Conservation (phyloP, 2,329 filamentous ascomycete genomes). For the Diplocarpon mali region DNA sequence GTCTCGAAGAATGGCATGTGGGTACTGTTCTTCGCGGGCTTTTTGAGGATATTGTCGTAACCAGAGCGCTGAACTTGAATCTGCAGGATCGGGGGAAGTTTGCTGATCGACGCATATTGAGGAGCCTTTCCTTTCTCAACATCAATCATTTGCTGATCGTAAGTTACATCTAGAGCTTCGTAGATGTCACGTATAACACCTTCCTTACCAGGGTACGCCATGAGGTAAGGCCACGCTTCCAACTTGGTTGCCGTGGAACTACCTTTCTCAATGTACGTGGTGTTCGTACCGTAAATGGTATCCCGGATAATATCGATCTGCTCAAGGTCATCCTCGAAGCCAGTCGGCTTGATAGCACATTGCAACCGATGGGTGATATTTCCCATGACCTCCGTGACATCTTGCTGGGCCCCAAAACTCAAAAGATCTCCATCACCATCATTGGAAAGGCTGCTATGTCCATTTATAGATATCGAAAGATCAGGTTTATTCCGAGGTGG, state of each 20-base stretch:
- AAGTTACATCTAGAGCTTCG: constrained; percentile 72
- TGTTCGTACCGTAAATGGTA: constrained; percentile 51
- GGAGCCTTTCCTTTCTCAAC: constrained; percentile 48
- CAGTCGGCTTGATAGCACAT: constrained; percentile 68
- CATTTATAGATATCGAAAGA: constrained; percentile 23
- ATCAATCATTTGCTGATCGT: constrained; percentile 67
- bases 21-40: constrained; percentile 61
- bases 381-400: constrained; percentile 91
- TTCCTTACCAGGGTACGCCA: constrained; percentile 42
- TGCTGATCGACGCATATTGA: constrained; percentile 61
- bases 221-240: constrained; percentile 41
- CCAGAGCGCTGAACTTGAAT: constrained; percentile 79
- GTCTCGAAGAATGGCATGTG: constrained; percentile 69
- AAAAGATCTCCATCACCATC: constrained; percentile 23
- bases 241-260: constrained; percentile 32
- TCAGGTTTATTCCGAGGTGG: constrained; percentile 27
- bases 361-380: constrained; percentile 87
- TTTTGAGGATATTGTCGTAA: constrained; percentile 50
- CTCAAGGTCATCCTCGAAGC: constrained; percentile 50
- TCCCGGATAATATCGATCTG: constrained; percentile 74
- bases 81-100: constrained; percentile 76
- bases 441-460: constrained; percentile 20
- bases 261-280: constrained; percentile 47
- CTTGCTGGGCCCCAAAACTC: constrained; percentile 54
- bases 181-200: constrained; percentile 55